These are phyloP conservation scores for Lachancea mirantina DNA, from an alignment of 805 yeast genomes.

Conservation along the genomic window DNA sequence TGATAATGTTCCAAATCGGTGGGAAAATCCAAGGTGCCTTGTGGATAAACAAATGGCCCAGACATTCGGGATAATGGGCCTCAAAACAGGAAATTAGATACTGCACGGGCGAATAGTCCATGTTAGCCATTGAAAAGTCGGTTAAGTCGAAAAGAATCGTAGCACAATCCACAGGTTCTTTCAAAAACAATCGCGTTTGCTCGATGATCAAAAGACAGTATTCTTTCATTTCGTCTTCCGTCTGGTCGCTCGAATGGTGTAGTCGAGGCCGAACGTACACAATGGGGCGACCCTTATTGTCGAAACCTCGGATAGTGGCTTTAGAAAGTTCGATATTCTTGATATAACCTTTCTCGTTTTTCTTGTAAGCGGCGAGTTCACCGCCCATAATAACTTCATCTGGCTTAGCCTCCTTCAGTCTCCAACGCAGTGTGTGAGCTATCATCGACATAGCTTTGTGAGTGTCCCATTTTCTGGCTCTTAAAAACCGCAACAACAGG, in stretches of 20 bases:
- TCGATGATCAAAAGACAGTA: slow-evolving; percentile 76
- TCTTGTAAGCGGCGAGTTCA: slow-evolving; percentile 53
- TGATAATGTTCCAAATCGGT: slow-evolving; percentile 89
- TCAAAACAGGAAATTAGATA: slow-evolving; percentile 85
- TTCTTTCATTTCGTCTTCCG: slow-evolving; percentile 63
- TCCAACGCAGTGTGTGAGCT: slow-evolving; percentile 69
- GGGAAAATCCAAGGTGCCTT: slow-evolving; percentile 96
- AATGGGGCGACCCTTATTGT: slow-evolving; percentile 67
- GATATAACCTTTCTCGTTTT: slow-evolving; percentile 37
- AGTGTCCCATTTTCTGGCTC: slow-evolving; percentile 83
- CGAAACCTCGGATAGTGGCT: slow-evolving; percentile 69
- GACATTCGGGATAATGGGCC: slow-evolving; percentile 92
- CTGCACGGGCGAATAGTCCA: slow-evolving; percentile 89
- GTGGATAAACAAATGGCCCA: slow-evolving; percentile 78
- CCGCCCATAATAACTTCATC: slow-evolving; percentile 62
- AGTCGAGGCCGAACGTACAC: slow-evolving; percentile 73
- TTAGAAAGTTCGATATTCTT: slow-evolving; percentile 50
- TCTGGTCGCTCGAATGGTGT: slow-evolving; percentile 64
- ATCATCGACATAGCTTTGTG: slow-evolving; percentile 65
- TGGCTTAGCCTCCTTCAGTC: slow-evolving; percentile 51
- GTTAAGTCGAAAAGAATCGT: slow-evolving; percentile 80
- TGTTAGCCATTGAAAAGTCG: slow-evolving; percentile 81
- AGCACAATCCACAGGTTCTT: slow-evolving; percentile 71
- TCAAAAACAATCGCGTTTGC: slow-evolving; percentile 65
- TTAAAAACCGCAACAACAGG: slow-evolving; percentile 60